Conservation (phyloP, 768 basidiomycete species). For the Hygrophoropsis aurantiaca region DNA sequence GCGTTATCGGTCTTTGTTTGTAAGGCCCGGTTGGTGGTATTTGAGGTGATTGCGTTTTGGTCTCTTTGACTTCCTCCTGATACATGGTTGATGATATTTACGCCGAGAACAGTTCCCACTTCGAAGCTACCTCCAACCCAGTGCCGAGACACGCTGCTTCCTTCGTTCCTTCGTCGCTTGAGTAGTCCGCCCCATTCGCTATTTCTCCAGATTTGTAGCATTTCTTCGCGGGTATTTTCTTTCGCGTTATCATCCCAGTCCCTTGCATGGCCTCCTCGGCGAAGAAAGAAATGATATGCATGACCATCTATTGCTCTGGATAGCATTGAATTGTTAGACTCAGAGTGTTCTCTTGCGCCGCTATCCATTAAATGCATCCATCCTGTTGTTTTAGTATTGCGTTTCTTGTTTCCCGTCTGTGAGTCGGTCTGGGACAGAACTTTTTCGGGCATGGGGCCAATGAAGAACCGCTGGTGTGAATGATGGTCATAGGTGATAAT, state of each 20-base stretch:
- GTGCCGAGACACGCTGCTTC: constrained; percentile 25
- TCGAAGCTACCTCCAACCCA: constrained; percentile 82
- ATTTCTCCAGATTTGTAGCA: constrained; percentile 60
- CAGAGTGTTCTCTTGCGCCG: constrained; percentile 31
- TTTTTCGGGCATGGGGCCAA: constrained; percentile 76
- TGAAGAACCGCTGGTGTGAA: constrained; percentile 56
- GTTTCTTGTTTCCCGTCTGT: constrained; percentile 18
- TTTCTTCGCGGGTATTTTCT: constrained; percentile 49
- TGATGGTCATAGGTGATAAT: constrained; percentile 24
- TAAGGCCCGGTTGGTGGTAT: neutral
- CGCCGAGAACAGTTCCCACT: constrained; percentile 72
- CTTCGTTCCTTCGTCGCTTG: constrained; percentile 35
- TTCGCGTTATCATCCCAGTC: constrained; percentile 66
- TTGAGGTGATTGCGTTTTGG: neutral
- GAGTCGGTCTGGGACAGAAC: constrained; percentile 43
- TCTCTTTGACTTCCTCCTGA: neutral
- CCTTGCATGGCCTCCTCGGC: constrained; percentile 60
- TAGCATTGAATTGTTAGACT: constrained; percentile 37
- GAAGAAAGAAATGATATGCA: constrained; percentile 63
- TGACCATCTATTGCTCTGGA: constrained; percentile 50
- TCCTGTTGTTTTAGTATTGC: constrained; percentile 26
- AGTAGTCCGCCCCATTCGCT: constrained; percentile 63
- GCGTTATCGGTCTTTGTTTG: neutral
- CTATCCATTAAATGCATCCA: constrained; percentile 16
- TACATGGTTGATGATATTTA: constrained; percentile 45